Percentiles rank a stretch among this genome's conserved stretches.
phyloP scores from a whole-genome alignment of 2,329 filamentous ascomycete species.

The Elsinoe arachidis region DNA sequence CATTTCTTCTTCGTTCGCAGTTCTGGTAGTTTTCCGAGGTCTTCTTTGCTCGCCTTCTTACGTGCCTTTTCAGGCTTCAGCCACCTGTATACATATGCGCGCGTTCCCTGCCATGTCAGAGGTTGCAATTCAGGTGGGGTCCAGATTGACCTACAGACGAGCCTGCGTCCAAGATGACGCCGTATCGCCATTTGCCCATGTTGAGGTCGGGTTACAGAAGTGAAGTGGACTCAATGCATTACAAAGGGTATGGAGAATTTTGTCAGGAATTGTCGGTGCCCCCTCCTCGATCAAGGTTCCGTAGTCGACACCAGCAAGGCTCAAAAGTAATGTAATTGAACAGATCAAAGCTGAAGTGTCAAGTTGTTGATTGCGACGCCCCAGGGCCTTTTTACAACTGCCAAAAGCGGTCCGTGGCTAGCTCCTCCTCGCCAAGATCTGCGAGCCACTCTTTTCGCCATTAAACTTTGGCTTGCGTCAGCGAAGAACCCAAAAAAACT shows the following conservation, averaged over 20 bases:
- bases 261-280: no score
- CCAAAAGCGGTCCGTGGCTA: neutral
- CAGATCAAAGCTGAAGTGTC: neutral
- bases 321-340: neutral
- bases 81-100: slow-evolving; percentile 92
- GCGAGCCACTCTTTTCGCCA: neutral
- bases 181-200: slow-evolving; percentile 49
- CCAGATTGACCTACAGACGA: slow-evolving; percentile 56
- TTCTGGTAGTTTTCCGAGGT: slow-evolving; percentile 63
- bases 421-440: neutral
- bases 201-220: neutral
- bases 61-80: slow-evolving; percentile 63
- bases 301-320: neutral
- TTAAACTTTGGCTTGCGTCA: neutral
- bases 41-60: slow-evolving; percentile 49
- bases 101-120: slow-evolving; percentile 55
- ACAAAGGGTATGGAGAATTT: neutral
- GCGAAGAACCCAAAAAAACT: neutral
- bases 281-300: no score
- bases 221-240: slow-evolving; percentile 5
- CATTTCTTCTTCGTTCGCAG: slow-evolving; percentile 77
- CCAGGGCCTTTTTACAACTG: neutral
- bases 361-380: neutral
- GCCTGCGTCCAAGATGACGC: slow-evolving; percentile 92
- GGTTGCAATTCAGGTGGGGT: slow-evolving; percentile 12